These are phyloP conservation scores for Hymenoscyphus repandus DNA, from an alignment of 2,329 filamentous ascomycete species.

Conservation along the genomic window DNA sequence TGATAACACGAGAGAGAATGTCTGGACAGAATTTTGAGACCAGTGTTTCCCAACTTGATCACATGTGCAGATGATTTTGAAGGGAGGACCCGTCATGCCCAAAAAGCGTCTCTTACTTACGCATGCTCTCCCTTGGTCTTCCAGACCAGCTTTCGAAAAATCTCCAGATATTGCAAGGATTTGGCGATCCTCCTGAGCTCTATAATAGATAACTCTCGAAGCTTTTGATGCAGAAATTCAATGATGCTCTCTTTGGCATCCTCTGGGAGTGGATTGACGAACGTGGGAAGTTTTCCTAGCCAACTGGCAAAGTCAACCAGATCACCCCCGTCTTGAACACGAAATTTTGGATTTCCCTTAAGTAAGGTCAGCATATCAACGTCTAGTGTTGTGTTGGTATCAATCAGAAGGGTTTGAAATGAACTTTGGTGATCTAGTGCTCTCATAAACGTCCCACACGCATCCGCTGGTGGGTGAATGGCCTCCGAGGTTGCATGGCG, in stretches of 20 bases:
- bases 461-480: conserved; percentile 5
- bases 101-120: no score
- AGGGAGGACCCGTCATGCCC: no score
- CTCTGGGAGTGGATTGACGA: background rate
- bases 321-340: background rate
- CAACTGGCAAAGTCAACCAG: background rate
- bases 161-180: no score
- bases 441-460: conserved; percentile 16
- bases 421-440: conserved; percentile 1
- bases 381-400: background rate
- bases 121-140: no score
- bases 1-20: no score
- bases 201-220: no score
- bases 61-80: no score
- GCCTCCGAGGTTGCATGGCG: conserved; percentile 1
- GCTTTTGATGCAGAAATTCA: background rate
- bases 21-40: no score
- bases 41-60: no score
- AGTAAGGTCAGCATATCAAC: background rate
- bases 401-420: conserved; percentile 4
- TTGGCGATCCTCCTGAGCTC: no score
- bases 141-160: no score
- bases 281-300: background rate
- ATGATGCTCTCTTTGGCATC: background rate
- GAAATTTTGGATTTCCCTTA: background rate